Evolutionary conservation across 2,329 filamentous ascomycete species (phyloP), one percentile per base, ranked within the genome.

Genomic region (Alternaria gansuensis): DNA sequence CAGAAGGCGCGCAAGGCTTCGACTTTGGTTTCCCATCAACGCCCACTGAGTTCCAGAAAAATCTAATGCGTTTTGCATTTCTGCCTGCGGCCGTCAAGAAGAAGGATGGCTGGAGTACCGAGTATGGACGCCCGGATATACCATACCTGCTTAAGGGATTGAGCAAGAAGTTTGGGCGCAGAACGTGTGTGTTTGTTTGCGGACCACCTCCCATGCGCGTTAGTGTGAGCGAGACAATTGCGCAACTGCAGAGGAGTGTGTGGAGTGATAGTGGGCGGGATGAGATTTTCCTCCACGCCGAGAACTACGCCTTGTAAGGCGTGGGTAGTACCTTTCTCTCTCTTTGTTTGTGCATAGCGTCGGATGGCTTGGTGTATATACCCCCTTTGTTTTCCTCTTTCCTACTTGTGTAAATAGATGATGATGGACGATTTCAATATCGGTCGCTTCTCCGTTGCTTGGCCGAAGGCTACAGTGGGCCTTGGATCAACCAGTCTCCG

Each of bases 201-300:
- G 94, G 94, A 0, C 94, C 94, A 17, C 87, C 92, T 1, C 83
- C 87, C 57, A 96, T 97, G 93, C 83, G 94, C 63, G 87, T 93
- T 11, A 92, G 93, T 66, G 93, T 97, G 14, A 89, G 91, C n/a
- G 91, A 87, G 66, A 90, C 91, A 0, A 92, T 97, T 24, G 94
- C 94, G 3, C 82, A 85, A 57, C 80, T 97, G 70, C 94, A 98
- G 82, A 86, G 86, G 26, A 87, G 89, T 77, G 93, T 98, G 49
- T 93, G 92, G 90, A 88, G 85, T 5, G 89, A 92, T 68, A 86
- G 88, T 33, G 84, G 85, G 68, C 85, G 90, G 45, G 93, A 97
- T 74, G 94, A 97, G 84, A 90, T 98, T 54, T 97, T 93, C 76
- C 78, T 97, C 76, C 94, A 97, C 81, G 91, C 93, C 3, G 94